phyloP scores from a whole-genome alignment of 768 basidiomycete species.

The Serendipita sp. region DNA sequence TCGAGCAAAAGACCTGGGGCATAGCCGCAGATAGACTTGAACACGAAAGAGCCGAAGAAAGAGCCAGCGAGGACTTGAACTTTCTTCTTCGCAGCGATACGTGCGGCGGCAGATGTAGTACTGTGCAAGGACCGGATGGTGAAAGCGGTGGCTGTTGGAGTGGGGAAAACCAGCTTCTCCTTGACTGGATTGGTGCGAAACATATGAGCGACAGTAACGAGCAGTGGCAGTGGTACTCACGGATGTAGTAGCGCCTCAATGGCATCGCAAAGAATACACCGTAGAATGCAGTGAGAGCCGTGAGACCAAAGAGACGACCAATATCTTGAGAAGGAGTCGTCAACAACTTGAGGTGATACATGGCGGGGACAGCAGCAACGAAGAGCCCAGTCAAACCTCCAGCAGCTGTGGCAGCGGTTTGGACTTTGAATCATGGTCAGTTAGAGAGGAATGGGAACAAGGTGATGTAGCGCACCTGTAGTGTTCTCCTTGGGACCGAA shows the following conservation, averaged over 20 bases:
- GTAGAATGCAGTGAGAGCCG: conserved; percentile 38
- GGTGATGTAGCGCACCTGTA: conserved; percentile 33
- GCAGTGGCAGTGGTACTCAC: neutral
- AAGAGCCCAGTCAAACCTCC: conserved; percentile 44
- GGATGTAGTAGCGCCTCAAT: conserved; percentile 42
- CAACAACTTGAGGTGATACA: conserved; percentile 39
- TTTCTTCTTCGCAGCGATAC: conserved; percentile 35
- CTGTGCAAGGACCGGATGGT: conserved; percentile 46
- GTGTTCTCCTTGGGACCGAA: conserved; percentile 49
- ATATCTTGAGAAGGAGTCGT: conserved; percentile 32
- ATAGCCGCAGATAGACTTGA: conserved; percentile 40
- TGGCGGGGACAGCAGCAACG: conserved; percentile 42
- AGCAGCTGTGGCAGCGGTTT: conserved; percentile 23
- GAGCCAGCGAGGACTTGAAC: conserved; percentile 32
- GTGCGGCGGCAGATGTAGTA: conserved; percentile 29
- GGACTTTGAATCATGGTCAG: conserved; percentile 8
- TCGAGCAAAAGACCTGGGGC: conserved; percentile 47
- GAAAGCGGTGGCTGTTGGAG: conserved; percentile 48
- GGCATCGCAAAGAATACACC: conserved; percentile 55
- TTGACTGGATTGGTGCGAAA: conserved; percentile 18
- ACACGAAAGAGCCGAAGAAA: conserved; percentile 32
- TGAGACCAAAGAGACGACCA: conserved; percentile 40
- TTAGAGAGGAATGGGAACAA: conserved; percentile 34
- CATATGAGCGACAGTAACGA: no score
- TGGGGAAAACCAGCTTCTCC: conserved; percentile 48